Evolutionary conservation across 139 green algal genomes (phyloP).

Genomic region (Auxenochlorella pyrenoidosa): DNA sequence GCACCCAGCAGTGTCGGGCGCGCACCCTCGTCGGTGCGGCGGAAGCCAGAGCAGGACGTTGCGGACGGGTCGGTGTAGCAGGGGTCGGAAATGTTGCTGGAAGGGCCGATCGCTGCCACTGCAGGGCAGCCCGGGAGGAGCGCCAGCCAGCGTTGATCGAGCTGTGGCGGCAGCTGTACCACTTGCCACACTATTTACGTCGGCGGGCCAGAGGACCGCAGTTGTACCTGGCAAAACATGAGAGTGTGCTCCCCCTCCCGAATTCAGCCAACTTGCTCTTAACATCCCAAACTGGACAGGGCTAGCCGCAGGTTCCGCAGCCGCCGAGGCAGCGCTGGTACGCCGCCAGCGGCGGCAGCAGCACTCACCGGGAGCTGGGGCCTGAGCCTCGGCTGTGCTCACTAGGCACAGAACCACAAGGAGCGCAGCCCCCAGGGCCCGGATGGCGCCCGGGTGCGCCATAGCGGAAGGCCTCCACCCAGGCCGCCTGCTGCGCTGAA

Average conservation of each 20-base stretch:
- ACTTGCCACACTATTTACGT: neutral
- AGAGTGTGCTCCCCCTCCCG: too few species aligned
- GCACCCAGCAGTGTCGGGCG: neutral
- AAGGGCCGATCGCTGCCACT: neutral
- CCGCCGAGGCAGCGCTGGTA: too few species aligned
- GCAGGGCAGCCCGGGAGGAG: neutral
- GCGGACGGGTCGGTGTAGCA: conserved; percentile 23
- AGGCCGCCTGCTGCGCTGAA: too few species aligned
- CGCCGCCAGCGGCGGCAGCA: too few species aligned
- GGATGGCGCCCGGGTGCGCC: too few species aligned
- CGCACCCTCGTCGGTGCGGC: conserved; percentile 4
- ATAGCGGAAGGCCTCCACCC: neutral
- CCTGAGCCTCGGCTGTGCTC: neutral
- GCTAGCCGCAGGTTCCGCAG: too few species aligned
- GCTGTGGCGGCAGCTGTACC: too few species aligned
- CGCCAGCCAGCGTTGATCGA: neutral
- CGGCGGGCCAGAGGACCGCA: neutral
- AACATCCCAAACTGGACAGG: too few species aligned
- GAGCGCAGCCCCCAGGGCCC: too few species aligned
- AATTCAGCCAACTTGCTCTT: too few species aligned
- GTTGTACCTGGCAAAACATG: neutral
- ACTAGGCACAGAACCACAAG: neutral
- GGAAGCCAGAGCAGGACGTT: neutral
- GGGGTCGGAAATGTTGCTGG: conserved; percentile 9
- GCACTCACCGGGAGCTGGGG: neutral